Evolutionary conservation across 176 grass and related monocot species (phyloP).

Genomic region (Oryza coarctata): DNA sequence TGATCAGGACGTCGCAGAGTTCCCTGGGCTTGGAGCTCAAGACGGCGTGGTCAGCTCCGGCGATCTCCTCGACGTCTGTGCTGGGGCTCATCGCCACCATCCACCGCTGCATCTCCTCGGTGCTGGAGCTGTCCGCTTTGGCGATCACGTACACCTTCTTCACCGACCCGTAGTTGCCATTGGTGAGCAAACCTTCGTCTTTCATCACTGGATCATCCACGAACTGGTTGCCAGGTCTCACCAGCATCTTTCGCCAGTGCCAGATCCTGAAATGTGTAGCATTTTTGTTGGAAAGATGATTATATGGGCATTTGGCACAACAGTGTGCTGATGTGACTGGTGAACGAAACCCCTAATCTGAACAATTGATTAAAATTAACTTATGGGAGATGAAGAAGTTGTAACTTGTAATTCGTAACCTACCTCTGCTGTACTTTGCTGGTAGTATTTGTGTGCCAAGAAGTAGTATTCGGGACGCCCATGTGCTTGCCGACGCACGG

Average conservation of each 20-base stretch:
- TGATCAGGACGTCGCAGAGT: slow-evolving; percentile 20
- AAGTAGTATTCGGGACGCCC: slow-evolving; percentile 24
- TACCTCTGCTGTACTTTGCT: slow-evolving; percentile 36
- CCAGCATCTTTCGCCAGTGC: slow-evolving; percentile 36
- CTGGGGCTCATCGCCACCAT: slow-evolving; percentile 24
- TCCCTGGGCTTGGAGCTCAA: slow-evolving; percentile 39
- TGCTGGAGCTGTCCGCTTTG: slow-evolving; percentile 15
- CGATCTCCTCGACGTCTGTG: slow-evolving; percentile 36
- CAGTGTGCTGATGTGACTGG: background rate
- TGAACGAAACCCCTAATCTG: background rate
- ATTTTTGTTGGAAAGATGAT: background rate
- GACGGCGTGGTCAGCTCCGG: slow-evolving; percentile 46
- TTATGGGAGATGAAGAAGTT: background rate
- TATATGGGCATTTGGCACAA: background rate
- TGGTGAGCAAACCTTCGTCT: background rate
- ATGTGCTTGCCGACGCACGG: slow-evolving; percentile 41
- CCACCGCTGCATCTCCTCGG: slow-evolving; percentile 42
- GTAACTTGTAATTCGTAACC: background rate
- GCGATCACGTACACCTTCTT: slow-evolving; percentile 30
- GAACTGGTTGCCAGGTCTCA: slow-evolving; percentile 47
- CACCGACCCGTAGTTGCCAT: slow-evolving; percentile 34
- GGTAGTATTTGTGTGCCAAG: slow-evolving; percentile 37
- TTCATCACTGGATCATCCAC: slow-evolving; percentile 24
- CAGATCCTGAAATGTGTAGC: slow-evolving; percentile 31
- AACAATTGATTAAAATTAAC: background rate